These are phyloP conservation scores for Penicillium rolfsii DNA, from an alignment of 2,329 filamentous ascomycete genomes.

Conservation along the genomic window DNA sequence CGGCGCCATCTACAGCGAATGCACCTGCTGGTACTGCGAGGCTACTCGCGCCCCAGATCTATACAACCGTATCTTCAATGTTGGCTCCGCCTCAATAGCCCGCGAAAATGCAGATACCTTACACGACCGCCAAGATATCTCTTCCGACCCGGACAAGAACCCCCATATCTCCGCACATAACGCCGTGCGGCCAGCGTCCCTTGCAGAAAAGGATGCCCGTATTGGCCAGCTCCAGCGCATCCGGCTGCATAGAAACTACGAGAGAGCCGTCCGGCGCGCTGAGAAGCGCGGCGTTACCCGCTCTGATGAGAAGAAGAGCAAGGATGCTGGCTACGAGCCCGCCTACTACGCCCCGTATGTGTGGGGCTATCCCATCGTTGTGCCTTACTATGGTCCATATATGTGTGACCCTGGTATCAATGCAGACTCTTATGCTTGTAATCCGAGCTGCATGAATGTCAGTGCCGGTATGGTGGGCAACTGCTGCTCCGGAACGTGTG, in stretches of 20 bases:
- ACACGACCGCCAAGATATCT: slow-evolving; percentile 46
- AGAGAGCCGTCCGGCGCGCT: slow-evolving; percentile 39
- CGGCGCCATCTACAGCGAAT: slow-evolving; percentile 59
- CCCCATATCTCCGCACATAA: slow-evolving; percentile 77
- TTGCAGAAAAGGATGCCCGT: slow-evolving; percentile 21
- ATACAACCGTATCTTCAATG: slow-evolving; percentile 47
- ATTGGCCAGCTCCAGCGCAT: slow-evolving; percentile 32
- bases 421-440: slow-evolving; percentile 47
- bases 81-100: slow-evolving; percentile 54
- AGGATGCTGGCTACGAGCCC: slow-evolving; percentile 22
- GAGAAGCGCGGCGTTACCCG: slow-evolving; percentile 35
- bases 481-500: slow-evolving; percentile 52
- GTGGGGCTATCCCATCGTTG: slow-evolving; percentile 51
- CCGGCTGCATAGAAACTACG: slow-evolving; percentile 56
- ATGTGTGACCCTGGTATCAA: slow-evolving; percentile 49
- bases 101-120: slow-evolving; percentile 54
- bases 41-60: slow-evolving; percentile 63
- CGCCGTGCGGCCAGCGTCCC: slow-evolving; percentile 53
- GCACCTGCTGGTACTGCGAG: slow-evolving; percentile 65
- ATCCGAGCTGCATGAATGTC: slow-evolving; percentile 52
- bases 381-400: slow-evolving; percentile 54
- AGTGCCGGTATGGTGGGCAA: slow-evolving; percentile 48
- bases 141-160: slow-evolving; percentile 57
- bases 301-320: slow-evolving; percentile 36
- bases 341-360: slow-evolving; percentile 40